Percentiles rank a stretch among this genome's conserved stretches.
These are phyloP conservation scores for Thelonectria rubi DNA, from an alignment of 2,329 filamentous ascomycete genomes.

Conservation along the genomic window DNA sequence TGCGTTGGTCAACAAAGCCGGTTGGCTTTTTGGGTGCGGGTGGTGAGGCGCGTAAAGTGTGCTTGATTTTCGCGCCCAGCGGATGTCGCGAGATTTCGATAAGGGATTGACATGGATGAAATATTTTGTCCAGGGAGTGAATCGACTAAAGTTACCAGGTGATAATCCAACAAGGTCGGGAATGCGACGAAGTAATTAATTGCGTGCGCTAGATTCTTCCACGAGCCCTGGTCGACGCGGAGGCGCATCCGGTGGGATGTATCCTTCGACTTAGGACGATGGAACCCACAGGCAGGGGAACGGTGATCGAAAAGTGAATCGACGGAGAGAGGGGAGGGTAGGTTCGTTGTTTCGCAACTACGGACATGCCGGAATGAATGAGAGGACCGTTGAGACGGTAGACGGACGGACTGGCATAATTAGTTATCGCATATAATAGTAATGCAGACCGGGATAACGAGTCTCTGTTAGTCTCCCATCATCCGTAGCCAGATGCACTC, in stretches of 20 bases:
- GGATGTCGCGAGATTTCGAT: neutral
- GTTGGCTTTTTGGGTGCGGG: neutral
- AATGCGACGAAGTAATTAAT: slow-evolving; percentile 18
- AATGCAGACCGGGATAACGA: slow-evolving; percentile 2
- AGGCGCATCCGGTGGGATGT: slow-evolving; percentile 32
- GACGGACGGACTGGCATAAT: neutral
- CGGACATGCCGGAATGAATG: slow-evolving; percentile 14
- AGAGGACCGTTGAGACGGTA: neutral
- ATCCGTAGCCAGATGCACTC: neutral
- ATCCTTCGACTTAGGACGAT: neutral
- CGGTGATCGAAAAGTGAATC: slow-evolving; percentile 20
- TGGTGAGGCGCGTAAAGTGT: neutral
- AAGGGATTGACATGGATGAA: neutral
- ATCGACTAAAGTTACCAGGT: neutral
- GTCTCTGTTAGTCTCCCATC: neutral
- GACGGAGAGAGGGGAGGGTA: neutral
- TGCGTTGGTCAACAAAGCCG: neutral
- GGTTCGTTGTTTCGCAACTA: slow-evolving; percentile 22
- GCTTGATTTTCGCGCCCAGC: too few relatives aligned
- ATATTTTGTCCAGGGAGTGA: neutral
- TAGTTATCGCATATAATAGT: too few relatives aligned
- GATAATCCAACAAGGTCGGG: slow-evolving; percentile 1
- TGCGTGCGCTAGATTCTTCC: slow-evolving; percentile 7
- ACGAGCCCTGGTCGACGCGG: slow-evolving; percentile 32
- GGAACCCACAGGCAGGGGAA: slow-evolving; percentile 8